These are phyloP conservation scores for Beauveria bassiana DNA, from an alignment of 2,329 filamentous ascomycete species.

Conservation along the genomic window DNA sequence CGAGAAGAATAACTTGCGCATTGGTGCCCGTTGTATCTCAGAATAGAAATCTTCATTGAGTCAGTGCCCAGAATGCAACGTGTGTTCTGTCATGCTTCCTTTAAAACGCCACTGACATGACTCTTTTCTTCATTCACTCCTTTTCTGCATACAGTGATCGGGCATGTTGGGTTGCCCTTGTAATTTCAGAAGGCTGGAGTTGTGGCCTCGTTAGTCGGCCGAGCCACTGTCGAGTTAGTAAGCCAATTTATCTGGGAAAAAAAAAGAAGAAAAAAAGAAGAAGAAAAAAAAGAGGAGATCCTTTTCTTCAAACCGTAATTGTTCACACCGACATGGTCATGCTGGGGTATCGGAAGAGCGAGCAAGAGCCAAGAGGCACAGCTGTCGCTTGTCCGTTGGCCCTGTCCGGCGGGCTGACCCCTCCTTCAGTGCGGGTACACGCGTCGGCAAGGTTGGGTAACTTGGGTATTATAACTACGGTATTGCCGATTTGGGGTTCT, in stretches of 20 bases:
- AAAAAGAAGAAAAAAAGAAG: background rate
- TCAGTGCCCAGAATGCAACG: too few relatives aligned
- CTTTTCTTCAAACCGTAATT: too few relatives aligned
- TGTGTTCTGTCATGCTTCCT: too few relatives aligned
- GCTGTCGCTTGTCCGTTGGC: slow-evolving; percentile 4
- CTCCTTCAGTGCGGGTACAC: too few relatives aligned
- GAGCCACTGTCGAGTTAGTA: background rate
- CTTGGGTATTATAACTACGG: too few relatives aligned
- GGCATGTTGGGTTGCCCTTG: background rate
- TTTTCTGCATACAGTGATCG: background rate
- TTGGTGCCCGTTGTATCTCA: too few relatives aligned
- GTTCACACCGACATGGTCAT: background rate
- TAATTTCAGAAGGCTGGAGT: background rate
- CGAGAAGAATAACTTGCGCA: too few relatives aligned
- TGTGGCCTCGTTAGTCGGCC: background rate
- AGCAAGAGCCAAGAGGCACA: background rate
- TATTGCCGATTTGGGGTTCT: too few relatives aligned
- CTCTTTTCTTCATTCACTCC: background rate
- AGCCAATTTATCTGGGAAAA: background rate
- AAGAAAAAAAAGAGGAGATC: too few relatives aligned
- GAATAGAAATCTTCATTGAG: too few relatives aligned
- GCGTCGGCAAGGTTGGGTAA: too few relatives aligned
- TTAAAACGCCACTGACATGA: background rate
- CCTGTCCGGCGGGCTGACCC: background rate
- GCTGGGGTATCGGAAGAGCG: slow-evolving; percentile 4